Evolutionary conservation across 1,139 yeast species (phyloP), one percentile per base, ranked within the genome.

Genomic region (Geotrichum cucujoidarum): DNA sequence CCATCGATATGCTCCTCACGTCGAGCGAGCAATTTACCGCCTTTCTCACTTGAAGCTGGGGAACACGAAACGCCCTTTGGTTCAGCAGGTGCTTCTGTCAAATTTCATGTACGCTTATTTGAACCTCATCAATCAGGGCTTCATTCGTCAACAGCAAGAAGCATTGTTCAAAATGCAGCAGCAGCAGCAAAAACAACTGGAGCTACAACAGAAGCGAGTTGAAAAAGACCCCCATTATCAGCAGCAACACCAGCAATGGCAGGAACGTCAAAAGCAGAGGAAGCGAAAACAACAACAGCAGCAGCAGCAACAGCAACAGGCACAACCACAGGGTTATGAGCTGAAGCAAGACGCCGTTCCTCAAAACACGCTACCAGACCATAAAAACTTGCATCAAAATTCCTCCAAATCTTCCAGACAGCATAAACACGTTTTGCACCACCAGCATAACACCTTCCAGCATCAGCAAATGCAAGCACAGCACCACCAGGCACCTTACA

Each of bases 51-150:
- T 92, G 64, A 92, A 92, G 66, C 73, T 92, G 57, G 96, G 97
- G 35, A 94, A 92, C 62, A 94, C 97, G 1, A 85, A 88, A 61
- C 72, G 97, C 49, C 94, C 95, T 20, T 71, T 92, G 53, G 75
- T 90, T 34, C 97, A 92, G 62, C 98, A 92, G 64, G 98, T 92
- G 2, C 67, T 92, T 46, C 69, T 92, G 55, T 87, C 96, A 50
- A 92, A 92, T 65, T 92, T 92, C 76, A 92, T 92, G 98, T 92
- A 92, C 64, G 94, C 97, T 0, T 92, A 92, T 67, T 76, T 92
- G 72, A 92, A 92, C 62, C 73, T 92, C 66, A 96, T 92, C 50
- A 95, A 92, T 65, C 97, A 90, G 51, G 71, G 70, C 32, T 67
- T 66, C 54, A 69, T 65, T 55, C 68, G 65, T 54, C 69, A 67